Evolutionary conservation across 179 eudicot genomes (phyloP).

Genomic region (Silene coronaria): DNA sequence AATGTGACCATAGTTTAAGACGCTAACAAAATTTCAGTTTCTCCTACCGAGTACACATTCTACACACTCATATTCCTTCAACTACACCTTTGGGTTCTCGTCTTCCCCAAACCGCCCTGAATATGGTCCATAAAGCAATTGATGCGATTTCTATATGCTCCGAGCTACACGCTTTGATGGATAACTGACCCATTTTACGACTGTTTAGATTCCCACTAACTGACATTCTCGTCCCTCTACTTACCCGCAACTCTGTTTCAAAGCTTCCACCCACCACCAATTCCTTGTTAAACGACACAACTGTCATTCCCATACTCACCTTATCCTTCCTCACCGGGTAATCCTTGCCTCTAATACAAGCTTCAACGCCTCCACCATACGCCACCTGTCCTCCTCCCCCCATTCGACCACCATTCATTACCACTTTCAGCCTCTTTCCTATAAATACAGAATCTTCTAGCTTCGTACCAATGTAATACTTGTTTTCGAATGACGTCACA

Average conservation of each 20-base stretch:
- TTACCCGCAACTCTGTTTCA: constrained; percentile 60
- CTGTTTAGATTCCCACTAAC: constrained; percentile 61
- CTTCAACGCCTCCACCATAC: constrained; percentile 76
- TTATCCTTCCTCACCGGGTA: constrained; percentile 74
- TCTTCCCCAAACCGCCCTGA: constrained; percentile 48
- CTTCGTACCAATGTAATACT: constrained; percentile 62
- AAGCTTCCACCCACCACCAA: constrained; percentile 60
- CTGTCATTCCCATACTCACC: constrained; percentile 44
- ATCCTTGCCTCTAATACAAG: constrained; percentile 71
- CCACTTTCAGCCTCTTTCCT: constrained; percentile 52
- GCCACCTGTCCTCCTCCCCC: constrained; percentile 55
- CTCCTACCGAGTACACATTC: background rate
- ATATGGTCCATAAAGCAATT: constrained; percentile 47
- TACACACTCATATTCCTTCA: constrained; percentile 22
- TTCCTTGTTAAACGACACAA: constrained; percentile 59
- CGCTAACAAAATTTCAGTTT: background rate
- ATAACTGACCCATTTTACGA: constrained; percentile 67
- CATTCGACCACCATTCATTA: constrained; percentile 55
- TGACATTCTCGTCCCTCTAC: constrained; percentile 54
- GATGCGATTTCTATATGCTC: constrained; percentile 68
- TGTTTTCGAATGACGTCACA: constrained; percentile 54
- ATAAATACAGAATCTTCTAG: constrained; percentile 53
- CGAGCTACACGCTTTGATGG: constrained; percentile 58
- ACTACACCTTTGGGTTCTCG: constrained; percentile 15
- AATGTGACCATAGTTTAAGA: background rate